A percentile compares a stretch with the other conserved stretches of the same genome.
Conservation (phyloP, 345 rosid species). For the Noccaea bulbosa region DNA sequence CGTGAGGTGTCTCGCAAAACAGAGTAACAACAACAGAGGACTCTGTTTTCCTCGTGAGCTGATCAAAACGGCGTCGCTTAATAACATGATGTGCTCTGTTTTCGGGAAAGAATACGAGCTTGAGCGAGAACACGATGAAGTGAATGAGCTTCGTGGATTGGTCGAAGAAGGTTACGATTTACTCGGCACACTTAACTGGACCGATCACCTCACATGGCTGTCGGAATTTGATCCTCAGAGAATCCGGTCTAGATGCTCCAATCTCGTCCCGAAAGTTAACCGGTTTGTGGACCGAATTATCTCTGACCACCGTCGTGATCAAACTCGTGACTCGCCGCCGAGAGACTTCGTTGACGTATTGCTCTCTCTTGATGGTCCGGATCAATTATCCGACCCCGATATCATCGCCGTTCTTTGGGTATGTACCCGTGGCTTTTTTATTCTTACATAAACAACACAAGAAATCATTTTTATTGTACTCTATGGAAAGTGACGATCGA, state of each 20-base stretch:
- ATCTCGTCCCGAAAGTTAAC: conserved; percentile 70
- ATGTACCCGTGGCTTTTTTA: conserved; percentile 33
- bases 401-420: conserved; percentile 88
- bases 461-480: neutral
- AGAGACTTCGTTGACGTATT: conserved; percentile 72
- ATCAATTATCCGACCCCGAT: conserved; percentile 59
- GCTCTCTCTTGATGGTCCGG: conserved; percentile 60
- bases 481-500: neutral
- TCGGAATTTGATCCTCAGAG: conserved; percentile 66
- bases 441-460: neutral
- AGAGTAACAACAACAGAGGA: conserved; percentile 21
- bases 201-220: conserved; percentile 73
- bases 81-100: conserved; percentile 76
- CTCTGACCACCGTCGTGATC: conserved; percentile 55
- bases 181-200: conserved; percentile 68
- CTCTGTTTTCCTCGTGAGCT: conserved; percentile 50
- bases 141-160: conserved; percentile 49
- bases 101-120: conserved; percentile 61
- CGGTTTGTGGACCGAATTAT: conserved; percentile 60
- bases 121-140: conserved; percentile 48
- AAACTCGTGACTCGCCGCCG: conserved; percentile 31
- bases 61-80: conserved; percentile 69
- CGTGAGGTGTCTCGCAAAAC: conserved; percentile 37
- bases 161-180: conserved; percentile 78
- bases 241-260: conserved; percentile 65